phyloP scores from a whole-genome alignment of 2,329 filamentous ascomycete species.

The Diaporthe vaccinii region DNA sequence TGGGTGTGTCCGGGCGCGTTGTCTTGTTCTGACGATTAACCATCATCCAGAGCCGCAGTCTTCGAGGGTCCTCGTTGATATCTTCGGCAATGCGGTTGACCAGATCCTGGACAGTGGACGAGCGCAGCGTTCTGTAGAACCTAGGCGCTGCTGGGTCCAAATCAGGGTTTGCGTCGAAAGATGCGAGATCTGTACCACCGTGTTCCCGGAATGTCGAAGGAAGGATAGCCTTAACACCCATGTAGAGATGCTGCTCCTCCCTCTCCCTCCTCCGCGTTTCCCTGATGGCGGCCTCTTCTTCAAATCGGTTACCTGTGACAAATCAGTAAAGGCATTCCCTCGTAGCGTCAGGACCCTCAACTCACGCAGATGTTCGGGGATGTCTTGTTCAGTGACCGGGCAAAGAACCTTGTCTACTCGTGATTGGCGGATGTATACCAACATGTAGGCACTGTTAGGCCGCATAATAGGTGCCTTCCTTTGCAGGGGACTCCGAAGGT shows the following conservation, averaged over 20 bases:
- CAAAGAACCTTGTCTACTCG: conserved; percentile 86
- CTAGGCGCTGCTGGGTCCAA: conserved; percentile 77
- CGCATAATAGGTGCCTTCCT: conserved; percentile 73
- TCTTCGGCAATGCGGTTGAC: conserved; percentile 79
- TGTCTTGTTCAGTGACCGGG: conserved; percentile 81
- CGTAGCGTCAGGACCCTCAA: conserved; percentile 37
- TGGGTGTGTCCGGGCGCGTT: conserved; percentile 87
- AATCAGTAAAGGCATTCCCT: conserved; percentile 33
- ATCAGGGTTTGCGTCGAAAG: conserved; percentile 70
- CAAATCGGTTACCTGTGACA: conserved; percentile 74
- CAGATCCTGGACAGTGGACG: conserved; percentile 83
- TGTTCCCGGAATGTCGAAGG: conserved; percentile 85
- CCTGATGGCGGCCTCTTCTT: conserved; percentile 82
- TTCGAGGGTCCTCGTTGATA: conserved; percentile 74
- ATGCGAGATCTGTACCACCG: conserved; percentile 85
- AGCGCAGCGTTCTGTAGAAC: conserved; percentile 79
- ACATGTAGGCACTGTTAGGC: conserved; percentile 94
- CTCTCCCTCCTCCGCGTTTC: conserved; percentile 88
- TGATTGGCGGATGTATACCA: conserved; percentile 95
- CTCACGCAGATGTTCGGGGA: conserved; percentile 84
- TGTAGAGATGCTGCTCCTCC: conserved; percentile 94
- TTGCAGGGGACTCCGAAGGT: conserved; percentile 60
- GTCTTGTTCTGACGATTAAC: conserved; percentile 99
- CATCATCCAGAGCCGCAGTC: conserved; percentile 93
- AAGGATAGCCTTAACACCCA: conserved; percentile 85